phyloP scores from a whole-genome alignment of 441 rosid species.

The Mallotus repandus region DNA sequence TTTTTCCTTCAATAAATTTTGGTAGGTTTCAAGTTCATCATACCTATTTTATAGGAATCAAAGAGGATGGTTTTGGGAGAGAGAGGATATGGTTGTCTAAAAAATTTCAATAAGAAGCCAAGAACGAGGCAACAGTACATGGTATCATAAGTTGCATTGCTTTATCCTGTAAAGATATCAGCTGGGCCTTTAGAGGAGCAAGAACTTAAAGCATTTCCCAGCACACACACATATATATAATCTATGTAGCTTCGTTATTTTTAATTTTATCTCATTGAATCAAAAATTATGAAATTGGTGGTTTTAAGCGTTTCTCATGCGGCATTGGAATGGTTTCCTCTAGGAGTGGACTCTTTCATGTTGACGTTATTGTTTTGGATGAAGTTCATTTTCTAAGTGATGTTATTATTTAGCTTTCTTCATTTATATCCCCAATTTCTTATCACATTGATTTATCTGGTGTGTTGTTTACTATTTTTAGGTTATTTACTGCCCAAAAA shows the following conservation, averaged over 20 bases:
- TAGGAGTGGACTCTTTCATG: constrained; percentile 80
- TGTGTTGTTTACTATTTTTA: constrained; percentile 27
- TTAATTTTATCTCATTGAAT: constrained; percentile 14
- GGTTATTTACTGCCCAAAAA: constrained; percentile 93
- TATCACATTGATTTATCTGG: background rate
- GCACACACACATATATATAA: too few species aligned
- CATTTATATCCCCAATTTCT: constrained; percentile 12
- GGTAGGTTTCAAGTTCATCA: constrained; percentile 4
- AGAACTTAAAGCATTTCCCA: constrained; percentile 89
- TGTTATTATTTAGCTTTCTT: constrained; percentile 24
- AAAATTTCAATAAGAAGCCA: constrained; percentile 66
- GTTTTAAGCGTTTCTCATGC: constrained; percentile 31
- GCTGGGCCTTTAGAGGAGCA: constrained; percentile 82
- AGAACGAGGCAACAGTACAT: constrained; percentile 78
- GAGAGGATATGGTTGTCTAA: constrained; percentile 59
- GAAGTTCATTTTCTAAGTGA: constrained; percentile 99
- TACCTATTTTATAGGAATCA: constrained; percentile 55
- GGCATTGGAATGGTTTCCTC: constrained; percentile 92
- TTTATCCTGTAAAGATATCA: constrained; percentile 76
- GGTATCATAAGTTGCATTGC: constrained; percentile 80
- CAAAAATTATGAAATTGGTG: constrained; percentile 13
- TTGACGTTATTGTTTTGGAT: constrained; percentile 88
- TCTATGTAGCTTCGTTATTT: background rate
- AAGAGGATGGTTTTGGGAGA: constrained; percentile 59
- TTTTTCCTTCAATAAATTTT: background rate